phyloP scores from a whole-genome alignment of 768 basidiomycete genomes.

The Podaxis sp. region DNA sequence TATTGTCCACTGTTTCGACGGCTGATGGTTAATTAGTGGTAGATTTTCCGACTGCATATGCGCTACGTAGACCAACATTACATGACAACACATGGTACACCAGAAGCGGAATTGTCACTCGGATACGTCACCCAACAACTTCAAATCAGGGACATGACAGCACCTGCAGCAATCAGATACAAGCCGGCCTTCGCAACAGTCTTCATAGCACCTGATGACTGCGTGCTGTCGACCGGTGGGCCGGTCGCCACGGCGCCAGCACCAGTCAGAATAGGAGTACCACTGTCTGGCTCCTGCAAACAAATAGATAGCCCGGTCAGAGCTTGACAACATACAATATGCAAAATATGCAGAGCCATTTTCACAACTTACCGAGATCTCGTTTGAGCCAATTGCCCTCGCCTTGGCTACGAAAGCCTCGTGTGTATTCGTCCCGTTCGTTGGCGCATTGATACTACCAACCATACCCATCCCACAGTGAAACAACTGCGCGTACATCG shows the following conservation, averaged over 20 bases:
- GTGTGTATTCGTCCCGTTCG: conserved; percentile 17
- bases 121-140: neutral
- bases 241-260: conserved; percentile 13
- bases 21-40: no score
- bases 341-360: neutral
- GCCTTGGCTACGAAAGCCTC: conserved; percentile 16
- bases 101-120: neutral
- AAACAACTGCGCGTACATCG: conserved; percentile 15
- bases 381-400: conserved; percentile 15
- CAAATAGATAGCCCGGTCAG: neutral
- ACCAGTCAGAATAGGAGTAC: conserved; percentile 21
- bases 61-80: neutral
- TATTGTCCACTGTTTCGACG: no score
- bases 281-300: conserved; percentile 11
- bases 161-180: conserved; percentile 3
- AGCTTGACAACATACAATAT: neutral
- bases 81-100: neutral
- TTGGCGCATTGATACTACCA: conserved; percentile 24
- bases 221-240: neutral
- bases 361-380: conserved; percentile 11
- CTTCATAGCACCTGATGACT: conserved; percentile 12
- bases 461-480: conserved; percentile 59
- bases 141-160: conserved; percentile 11
- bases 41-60: no score
- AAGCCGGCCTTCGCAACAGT: conserved; percentile 10